Percentiles rank a stretch among this genome's conserved stretches.
These are phyloP conservation scores for Globisporangium paddicum DNA, from an alignment of 352 stramenopile species.

Conservation along the genomic window DNA sequence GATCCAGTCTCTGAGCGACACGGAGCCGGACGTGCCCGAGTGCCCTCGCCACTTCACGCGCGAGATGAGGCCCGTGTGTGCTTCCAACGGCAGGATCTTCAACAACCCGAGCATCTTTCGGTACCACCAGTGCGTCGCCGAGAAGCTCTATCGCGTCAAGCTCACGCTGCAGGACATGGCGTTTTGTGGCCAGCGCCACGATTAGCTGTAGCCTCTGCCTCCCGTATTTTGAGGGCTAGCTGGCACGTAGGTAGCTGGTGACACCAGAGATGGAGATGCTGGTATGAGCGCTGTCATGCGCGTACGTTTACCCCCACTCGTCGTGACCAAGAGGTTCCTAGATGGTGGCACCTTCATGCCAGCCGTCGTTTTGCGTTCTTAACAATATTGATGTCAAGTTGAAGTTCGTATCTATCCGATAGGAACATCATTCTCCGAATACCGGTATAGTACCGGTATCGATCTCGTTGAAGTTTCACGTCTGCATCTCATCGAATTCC, in stretches of 20 bases:
- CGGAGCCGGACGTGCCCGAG: slow-evolving; percentile 22
- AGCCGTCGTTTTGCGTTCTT: too few relatives aligned
- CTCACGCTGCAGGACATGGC: slow-evolving; percentile 38
- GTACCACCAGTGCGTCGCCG: slow-evolving; percentile 47
- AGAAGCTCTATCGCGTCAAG: slow-evolving; percentile 21
- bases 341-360: too few relatives aligned
- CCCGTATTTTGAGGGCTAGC: neutral
- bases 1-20: slow-evolving; percentile 7
- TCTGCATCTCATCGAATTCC: slow-evolving; percentile 4
- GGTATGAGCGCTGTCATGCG: too few relatives aligned
- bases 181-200: slow-evolving; percentile 24
- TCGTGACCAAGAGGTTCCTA: too few relatives aligned
- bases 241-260: neutral
- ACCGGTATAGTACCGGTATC: neutral
- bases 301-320: too few relatives aligned
- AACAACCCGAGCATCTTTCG: slow-evolving; percentile 49
- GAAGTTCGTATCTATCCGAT: neutral
- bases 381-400: too few relatives aligned
- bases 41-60: slow-evolving; percentile 42
- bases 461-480: neutral
- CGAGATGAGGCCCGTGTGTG: slow-evolving; percentile 45
- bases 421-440: neutral
- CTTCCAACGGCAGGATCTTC: slow-evolving; percentile 51
- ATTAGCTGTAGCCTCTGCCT: slow-evolving; percentile 18
- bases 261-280: neutral